phyloP scores from a whole-genome alignment of 352 stramenopile genomes.

The Aphanomyces cochlioides region DNA sequence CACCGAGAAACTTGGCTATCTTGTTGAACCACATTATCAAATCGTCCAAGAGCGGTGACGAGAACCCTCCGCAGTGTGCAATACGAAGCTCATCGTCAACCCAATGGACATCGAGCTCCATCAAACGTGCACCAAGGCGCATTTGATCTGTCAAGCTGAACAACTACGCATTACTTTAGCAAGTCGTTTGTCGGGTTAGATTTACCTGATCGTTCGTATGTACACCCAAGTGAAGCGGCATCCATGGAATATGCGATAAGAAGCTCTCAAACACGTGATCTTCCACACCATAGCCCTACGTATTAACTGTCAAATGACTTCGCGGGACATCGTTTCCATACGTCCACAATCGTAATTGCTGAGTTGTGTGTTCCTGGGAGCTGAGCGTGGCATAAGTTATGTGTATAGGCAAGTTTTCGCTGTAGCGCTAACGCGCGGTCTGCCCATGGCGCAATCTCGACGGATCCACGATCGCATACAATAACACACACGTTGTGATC shows the following conservation, averaged over 20 bases:
- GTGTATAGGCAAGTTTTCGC: conserved; percentile 62
- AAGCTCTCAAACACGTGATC: conserved; percentile 65
- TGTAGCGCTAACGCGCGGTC: conserved; percentile 57
- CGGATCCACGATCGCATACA: conserved; percentile 58
- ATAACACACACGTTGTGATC: conserved; percentile 56
- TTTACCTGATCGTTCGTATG: conserved; percentile 63
- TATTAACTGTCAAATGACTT: neutral
- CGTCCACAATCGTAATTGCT: conserved; percentile 42
- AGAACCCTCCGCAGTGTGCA: conserved; percentile 66
- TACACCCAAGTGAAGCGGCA: conserved; percentile 53
- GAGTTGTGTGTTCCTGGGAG: conserved; percentile 74
- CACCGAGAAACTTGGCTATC: conserved; percentile 50
- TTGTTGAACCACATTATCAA: conserved; percentile 66
- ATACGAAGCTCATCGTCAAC: conserved; percentile 61
- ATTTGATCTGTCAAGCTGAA: conserved; percentile 76
- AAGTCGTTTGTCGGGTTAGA: neutral
- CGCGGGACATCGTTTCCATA: neutral
- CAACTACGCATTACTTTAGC: conserved; percentile 34
- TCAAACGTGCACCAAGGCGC: conserved; percentile 63
- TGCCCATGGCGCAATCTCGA: conserved; percentile 54
- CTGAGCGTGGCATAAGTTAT: conserved; percentile 66
- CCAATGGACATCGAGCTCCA: conserved; percentile 83
- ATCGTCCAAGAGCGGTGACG: conserved; percentile 50
- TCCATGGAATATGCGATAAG: conserved; percentile 27
- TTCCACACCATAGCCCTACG: conserved; percentile 64